Evolutionary conservation across 2,329 filamentous ascomycete genomes (phyloP).

Genomic region (Ophiostoma australiae): DNA sequence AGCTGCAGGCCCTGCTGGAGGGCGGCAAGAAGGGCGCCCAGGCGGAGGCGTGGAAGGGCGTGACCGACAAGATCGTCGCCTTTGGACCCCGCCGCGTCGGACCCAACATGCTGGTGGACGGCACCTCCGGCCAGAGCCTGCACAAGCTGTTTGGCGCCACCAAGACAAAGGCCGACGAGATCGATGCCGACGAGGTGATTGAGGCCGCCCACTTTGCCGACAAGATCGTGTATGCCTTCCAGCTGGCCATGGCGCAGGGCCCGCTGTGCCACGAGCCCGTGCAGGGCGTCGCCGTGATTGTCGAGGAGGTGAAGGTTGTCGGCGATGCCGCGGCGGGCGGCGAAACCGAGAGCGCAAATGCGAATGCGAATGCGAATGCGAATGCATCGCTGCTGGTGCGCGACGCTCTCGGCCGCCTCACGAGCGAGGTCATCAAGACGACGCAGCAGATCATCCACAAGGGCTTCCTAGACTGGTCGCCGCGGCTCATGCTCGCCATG

Average conservation of each 20-base stretch:
- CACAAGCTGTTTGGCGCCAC: conserved; percentile 59
- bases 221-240: conserved; percentile 90
- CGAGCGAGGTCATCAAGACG: conserved; percentile 87
- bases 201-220: conserved; percentile 70
- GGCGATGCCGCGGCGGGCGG: conserved; percentile 42
- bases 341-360: conserved; percentile 25
- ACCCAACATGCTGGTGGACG: conserved; percentile 84
- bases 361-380: conserved; percentile 15
- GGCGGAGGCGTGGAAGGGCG: conserved; percentile 66
- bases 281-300: conserved; percentile 84
- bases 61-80: conserved; percentile 75
- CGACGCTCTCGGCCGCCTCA: conserved; percentile 72
- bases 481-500: conserved; percentile 93
- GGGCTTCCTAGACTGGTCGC: conserved; percentile 92
- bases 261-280: conserved; percentile 90
- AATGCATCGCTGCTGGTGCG: conserved; percentile 31
- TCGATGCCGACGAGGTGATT: conserved; percentile 46
- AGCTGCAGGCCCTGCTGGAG: conserved; percentile 65
- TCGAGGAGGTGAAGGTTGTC: conserved; percentile 70
- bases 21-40: conserved; percentile 11
- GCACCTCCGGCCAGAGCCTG: conserved; percentile 66
- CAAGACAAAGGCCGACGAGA: conserved; percentile 35
- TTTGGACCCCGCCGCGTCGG: conserved; percentile 84
- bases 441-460: conserved; percentile 76
- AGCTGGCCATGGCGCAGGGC: conserved; percentile 81